Evolutionary conservation across 306 rosid species (phyloP), one percentile per base, ranked within the genome.

Genomic region (Bauhinia variegata): DNA sequence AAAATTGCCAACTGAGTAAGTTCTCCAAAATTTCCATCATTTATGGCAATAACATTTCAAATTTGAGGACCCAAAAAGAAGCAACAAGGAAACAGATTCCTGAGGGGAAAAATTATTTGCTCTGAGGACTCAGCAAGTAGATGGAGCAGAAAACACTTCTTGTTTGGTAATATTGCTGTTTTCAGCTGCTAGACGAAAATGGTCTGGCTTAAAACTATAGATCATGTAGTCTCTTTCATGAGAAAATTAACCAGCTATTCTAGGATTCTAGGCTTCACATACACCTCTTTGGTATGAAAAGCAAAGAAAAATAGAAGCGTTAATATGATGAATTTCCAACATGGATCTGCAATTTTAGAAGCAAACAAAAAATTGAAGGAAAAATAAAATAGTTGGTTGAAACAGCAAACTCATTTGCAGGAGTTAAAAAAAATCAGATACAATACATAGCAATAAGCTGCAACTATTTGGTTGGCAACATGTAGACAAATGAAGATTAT

Each of bases 21-120:
- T 68, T 60, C 39, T 17, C 68, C 18, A 64, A 80, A 72, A 60
- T 54, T 23, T 34, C 37, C 34, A 19, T 44, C 56, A 65, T 54
- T 47, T 12, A 31, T 33, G 19, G 66, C 46, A 23, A 71, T 51
- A 44, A 52, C 47, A 52, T 59, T 65, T 65, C 58, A 71, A 65
- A 57, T 50, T 41, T 41, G 48, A 28, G 4, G 54, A 58, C 54
- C 54, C 48, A 47, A 60, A 75, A 46, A 38, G 54, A 43, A 56
- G 17, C 30, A 44, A 54, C 55, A 55, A 50, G 32, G 52, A 17
- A 65, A 38, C 17, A 14, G 54, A 60, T 71, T 59, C 65, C 74
- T 56, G 50, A 23, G 23, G 28, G 63, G 36, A 36, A 65, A 50
- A 50, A 58, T 36, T 1, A n/a, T 49, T 30, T 32, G 55, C 54